Percentiles rank a stretch among this genome's conserved stretches.
phyloP scores from a whole-genome alignment of 108 stramenopile species.

The Parietichytrium sp. region DNA sequence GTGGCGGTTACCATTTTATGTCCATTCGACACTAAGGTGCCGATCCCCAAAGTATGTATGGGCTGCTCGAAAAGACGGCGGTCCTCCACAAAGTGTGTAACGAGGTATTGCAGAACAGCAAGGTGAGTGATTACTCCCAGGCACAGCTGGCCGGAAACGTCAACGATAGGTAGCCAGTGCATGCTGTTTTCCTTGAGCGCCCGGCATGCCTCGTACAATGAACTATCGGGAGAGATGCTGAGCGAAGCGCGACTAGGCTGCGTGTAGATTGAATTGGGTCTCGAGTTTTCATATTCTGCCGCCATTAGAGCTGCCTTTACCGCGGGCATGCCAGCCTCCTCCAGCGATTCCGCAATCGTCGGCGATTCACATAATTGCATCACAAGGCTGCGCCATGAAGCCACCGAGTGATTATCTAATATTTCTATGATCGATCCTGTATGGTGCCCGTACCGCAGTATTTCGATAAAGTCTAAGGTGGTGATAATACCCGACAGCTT shows the following conservation, averaged over 20 bases:
- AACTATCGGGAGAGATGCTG: constrained; percentile 5
- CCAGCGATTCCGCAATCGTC: neutral
- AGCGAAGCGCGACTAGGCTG: neutral
- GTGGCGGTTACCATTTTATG: constrained; percentile 71
- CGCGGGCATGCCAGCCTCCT: constrained; percentile 24
- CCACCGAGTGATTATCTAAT: constrained; percentile 74
- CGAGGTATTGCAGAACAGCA: constrained; percentile 81
- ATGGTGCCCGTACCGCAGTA: constrained; percentile 74
- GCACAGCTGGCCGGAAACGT: constrained; percentile 66
- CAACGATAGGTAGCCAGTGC: constrained; percentile 81
- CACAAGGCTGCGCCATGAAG: constrained; percentile 36
- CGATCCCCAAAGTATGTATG: constrained; percentile 82
- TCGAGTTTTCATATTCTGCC: neutral
- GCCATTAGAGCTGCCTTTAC: constrained; percentile 27
- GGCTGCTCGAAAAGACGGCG: constrained; percentile 89
- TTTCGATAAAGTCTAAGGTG: constrained; percentile 91
- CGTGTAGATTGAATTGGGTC: too few species aligned
- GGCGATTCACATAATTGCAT: neutral
- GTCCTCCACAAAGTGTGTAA: constrained; percentile 88
- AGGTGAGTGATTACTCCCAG: constrained; percentile 81
- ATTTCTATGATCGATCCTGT: constrained; percentile 61
- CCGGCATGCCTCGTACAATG: constrained; percentile 66
- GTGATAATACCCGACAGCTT: constrained; percentile 88
- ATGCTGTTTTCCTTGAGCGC: constrained; percentile 59
- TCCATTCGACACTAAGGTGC: constrained; percentile 69